Base-by-base conservation (phyloP, 2,329 filamentous ascomycete species). In the Xylariomycetidae sp. region DNA sequence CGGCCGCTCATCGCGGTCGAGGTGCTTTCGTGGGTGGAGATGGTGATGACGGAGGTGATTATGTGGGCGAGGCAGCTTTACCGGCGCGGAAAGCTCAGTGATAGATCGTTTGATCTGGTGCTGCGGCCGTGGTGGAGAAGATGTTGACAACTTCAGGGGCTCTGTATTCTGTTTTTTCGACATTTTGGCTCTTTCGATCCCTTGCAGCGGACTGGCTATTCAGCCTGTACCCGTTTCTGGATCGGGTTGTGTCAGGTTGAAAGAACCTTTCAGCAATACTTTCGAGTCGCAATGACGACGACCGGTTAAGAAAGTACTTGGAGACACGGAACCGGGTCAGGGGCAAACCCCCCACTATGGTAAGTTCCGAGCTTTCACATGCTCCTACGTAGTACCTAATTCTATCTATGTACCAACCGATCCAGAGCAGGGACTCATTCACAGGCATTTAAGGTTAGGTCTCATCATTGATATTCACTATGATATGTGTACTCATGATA, bases 101-200 rank as follows among this genome's bases (percentile, higher is more conserved):
- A 77, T 66, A 29, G 77, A 80, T 20, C 72, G 68, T 40, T 66
- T 70, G 39, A 77, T 62, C 45, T 74, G 71, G 46, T 76, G 74
- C 38, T 66, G 67, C 16, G 64, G 54, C 15, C 61, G 58, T 30
- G 49, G 51, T 16, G 61, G 58, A 14, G 61, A 57, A 35, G 55
- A 50, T 45, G 51, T 46, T 36, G 48, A 53, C 25, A 49, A 41
- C 36, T 46, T 50, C 22, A 39, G 31, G 20, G n/a, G n/a, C n/a
- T n/a, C n/a, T n/a, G n/a, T n/a, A n/a, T n/a, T n/a, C n/a, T n/a
- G n/a, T n/a, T n/a, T n/a, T n/a, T n/a, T n/a, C n/a, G n/a, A n/a
- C n/a, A n/a, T n/a, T n/a, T n/a, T n/a, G n/a, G n/a, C n/a, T n/a
- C n/a, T n/a, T n/a, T n/a, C n/a, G n/a, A n/a, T n/a, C n/a, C n/a